These are phyloP conservation scores for Diversispora epigaea DNA, from an alignment of 192 early-diverging fungal species.

Conservation along the genomic window DNA sequence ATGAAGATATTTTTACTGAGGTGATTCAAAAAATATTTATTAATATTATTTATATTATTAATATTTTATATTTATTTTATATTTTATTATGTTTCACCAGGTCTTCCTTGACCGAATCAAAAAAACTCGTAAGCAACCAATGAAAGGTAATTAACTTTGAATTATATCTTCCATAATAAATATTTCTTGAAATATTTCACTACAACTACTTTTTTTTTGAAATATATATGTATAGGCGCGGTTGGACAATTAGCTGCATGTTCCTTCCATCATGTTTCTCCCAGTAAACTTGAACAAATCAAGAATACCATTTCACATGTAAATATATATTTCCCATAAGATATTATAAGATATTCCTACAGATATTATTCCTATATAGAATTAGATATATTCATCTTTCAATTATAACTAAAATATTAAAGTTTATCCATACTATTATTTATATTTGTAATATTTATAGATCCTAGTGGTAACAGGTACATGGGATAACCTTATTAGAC, in stretches of 20 bases:
- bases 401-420: no score
- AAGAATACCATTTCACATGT: slow-evolving; percentile 14
- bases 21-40: neutral
- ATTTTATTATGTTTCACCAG: neutral
- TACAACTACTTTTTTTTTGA: neutral
- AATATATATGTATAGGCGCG: neutral
- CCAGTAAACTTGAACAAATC: slow-evolving; percentile 33
- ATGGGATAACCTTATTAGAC: slow-evolving; percentile 40
- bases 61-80: neutral
- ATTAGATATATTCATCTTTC: no score
- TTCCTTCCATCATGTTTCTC: slow-evolving; percentile 39
- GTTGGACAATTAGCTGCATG: slow-evolving; percentile 34
- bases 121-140: neutral
- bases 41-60: neutral
- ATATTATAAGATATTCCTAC: no score
- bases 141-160: slow-evolving; percentile 1
- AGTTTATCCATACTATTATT: neutral
- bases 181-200: neutral
- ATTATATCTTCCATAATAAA: neutral
- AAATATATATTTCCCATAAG: no score
- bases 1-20: slow-evolving; percentile 5
- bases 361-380: neutral
- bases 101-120: neutral
- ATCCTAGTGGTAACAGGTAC: slow-evolving; percentile 32
- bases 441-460: neutral